Base-by-base conservation (phyloP, 345 rosid species). In the Melaleuca alternifolia region DNA sequence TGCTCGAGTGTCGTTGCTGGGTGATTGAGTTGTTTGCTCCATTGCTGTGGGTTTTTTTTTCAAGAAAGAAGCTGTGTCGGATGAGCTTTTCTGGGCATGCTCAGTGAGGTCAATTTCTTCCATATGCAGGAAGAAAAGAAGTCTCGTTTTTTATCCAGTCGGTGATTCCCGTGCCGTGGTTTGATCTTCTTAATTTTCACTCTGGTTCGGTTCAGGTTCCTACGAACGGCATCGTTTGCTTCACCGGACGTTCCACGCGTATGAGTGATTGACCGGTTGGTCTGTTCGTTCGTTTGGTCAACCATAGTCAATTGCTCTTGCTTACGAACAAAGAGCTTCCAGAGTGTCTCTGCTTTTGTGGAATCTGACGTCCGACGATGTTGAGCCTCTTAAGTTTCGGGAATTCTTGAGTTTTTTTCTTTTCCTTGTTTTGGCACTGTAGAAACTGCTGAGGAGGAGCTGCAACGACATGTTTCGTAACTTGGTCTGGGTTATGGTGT, bases 181-280 rank as follows among this genome's bases (percentile, higher is more conserved):
- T 37, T 71, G 79, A 71, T 65, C 24, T 21, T 65, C 79, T 24
- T 46, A 65, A 65, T 37, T 65, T 65, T 65, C 79, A 9, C 24
- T 18, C 18, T 1, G 79, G 79, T 71, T 33, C 24, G 11, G 79
- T 71, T 71, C 79, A 9, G 24, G 9, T 33, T 71, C 79, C 48
- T 20, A 1, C 48, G 48, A 71, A 71, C 79, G 79, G 79, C 79
- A 33, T 71, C 79, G 79, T 71, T 71, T 33, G 48, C 54, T 83
- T 6, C 82, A 86, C 85, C 85, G 48, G 86, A 86, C 88, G 54
- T 57, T 87, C 88, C 81, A 52, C 77, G 30, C 71, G 52, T 23
- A 33, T 10, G 48, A 85, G 77, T 50, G 51, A 46, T 89, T 90
- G 92, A 90, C 92, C 84, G 76, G 76, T 87, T 52, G 90, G 83